Base-by-base conservation (phyloP, 2,329 filamentous ascomycete species). In the Neofusicoccum kwambonambiense region DNA sequence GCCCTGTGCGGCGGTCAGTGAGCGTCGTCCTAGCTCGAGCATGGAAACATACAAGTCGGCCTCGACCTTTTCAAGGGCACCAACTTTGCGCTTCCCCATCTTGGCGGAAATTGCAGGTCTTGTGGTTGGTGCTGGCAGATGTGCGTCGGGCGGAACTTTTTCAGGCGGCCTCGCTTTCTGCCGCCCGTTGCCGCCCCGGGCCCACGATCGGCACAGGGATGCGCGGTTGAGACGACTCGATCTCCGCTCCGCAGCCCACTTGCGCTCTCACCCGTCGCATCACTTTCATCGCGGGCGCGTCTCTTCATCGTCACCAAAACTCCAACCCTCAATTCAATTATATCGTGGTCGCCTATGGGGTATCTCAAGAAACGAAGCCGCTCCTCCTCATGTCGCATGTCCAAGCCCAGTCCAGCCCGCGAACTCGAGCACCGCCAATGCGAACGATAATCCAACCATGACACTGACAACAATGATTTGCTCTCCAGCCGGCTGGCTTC, bases 51-150 rank as follows among this genome's bases (percentile, higher is more conserved):
- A 90, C 85, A 96, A 83, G 79, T 96, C 92, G 39, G 93, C 93
- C 75, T 97, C 93, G 71, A 97, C 88, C 85, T 97, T 97, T 81
- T 97, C 93, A 78, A 97, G 88, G 67, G 93, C 93, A 64, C 91
- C 92, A 66, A 97, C 86, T 81, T 95, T 96, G 77, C 93, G 86
- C 81, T 97, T 97, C 66, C 88, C 91, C 88, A 92, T 95, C 7
- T 68, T 35, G 17, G 44, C 42, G 17, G 19, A 42, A 19, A 27
- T 27, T 17, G 2, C 22, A 37, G 44, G n/a, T 7, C n/a, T 8
- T 17, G 50, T 56, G 39, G 39, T 37, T 47, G 56, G n/a, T 22
- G 17, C 3, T 7, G 42, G n/a, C 31, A 47, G 42, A 8, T 8
- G 27, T 27, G 31, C 15, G 27, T 4, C 19, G 27, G 22, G 31